Base-by-base conservation (phyloP, 1,139 yeast genomes). In the Kodamaea plutei region DNA sequence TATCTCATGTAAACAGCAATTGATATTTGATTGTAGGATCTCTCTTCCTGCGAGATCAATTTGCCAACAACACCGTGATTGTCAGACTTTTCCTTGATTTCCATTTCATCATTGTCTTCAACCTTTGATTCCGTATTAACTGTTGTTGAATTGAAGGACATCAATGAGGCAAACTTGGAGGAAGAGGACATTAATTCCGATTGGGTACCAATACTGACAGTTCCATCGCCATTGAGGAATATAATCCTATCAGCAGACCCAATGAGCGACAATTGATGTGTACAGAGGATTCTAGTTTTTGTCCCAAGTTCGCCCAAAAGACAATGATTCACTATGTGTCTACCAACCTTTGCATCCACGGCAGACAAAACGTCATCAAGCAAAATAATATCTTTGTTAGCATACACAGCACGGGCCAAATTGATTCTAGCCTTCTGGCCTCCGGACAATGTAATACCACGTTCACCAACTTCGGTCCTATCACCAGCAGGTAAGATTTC, bases 61-160 rank as follows among this genome's bases (percentile, higher is more conserved):
- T 49, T 54, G 18, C 71, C 72, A 30, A 51, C 57, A 8, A 39
- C 38, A n/a, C 45, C 39, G 24, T 55, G 47, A 32, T 49, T 48
- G 15, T 31, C 44, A 15, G 33, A 40, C 34, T 32, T 41, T 26
- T 47, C 44, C 18, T 40, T 44, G 26, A 41, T 30, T n/a, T 43
- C 50, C 9, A 45, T 47, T 20, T 28, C 37, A 20, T 16, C 33
- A 48, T 31, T 26, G 4, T 16, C 29, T 49, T 19, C 14, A 12
- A 9, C 17, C 7, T 20, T 18, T n/a, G 96, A 50, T 37, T 60
- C 32, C 22, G n/a, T n/a, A n/a, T n/a, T n/a, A n/a, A n/a, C n/a
- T n/a, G n/a, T n/a, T n/a, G n/a, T n/a, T n/a, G n/a, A n/a, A n/a
- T n/a, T n/a, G n/a, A 23, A 35, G 4, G 35, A 30, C 43, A 45